Conservation (phyloP, 2,329 filamentous ascomycete genomes). For the Fusarium verticillioides region DNA sequence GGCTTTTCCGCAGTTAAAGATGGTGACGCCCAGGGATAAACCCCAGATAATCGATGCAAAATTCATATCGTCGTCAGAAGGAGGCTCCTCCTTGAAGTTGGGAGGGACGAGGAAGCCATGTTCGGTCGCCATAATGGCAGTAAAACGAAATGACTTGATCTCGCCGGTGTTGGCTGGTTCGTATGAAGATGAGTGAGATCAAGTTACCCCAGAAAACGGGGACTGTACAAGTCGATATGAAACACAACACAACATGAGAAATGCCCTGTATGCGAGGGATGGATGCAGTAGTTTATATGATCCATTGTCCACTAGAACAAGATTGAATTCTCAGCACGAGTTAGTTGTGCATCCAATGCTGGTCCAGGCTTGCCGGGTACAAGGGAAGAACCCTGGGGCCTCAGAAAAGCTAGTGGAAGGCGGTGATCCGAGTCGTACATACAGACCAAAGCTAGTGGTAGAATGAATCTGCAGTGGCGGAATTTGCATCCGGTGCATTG, state of each 20-base stretch:
- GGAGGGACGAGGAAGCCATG: conserved; percentile 38
- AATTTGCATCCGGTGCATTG: conserved; percentile 3
- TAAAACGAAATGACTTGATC: not conserved
- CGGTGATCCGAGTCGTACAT: conserved; percentile 36
- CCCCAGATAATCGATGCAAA: conserved; percentile 42
- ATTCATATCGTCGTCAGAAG: conserved; percentile 34
- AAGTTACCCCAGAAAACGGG: conserved; percentile 1
- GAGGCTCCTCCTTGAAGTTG: conserved; percentile 23
- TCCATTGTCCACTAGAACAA: not conserved
- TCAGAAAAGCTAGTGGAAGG: conserved; percentile 28
- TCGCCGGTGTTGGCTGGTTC: not conserved
- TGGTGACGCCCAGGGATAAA: conserved; percentile 34
- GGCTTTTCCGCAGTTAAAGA: conserved; percentile 41
- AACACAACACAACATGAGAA: conserved; percentile 1
- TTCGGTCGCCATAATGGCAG: conserved; percentile 13
- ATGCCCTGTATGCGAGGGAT: not conserved
- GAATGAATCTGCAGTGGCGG: conserved; percentile 10
- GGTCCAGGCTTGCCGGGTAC: conserved; percentile 27
- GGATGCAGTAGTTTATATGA: conserved; percentile 9
- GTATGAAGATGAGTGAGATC: not conserved
- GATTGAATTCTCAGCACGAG: not conserved
- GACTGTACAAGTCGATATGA: not conserved
- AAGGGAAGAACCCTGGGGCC: conserved; percentile 13
- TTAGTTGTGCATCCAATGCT: not conserved
- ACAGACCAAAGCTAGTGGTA: not conserved